phyloP scores from a whole-genome alignment of 805 yeast species.

The Candida ascalaphidarum region DNA sequence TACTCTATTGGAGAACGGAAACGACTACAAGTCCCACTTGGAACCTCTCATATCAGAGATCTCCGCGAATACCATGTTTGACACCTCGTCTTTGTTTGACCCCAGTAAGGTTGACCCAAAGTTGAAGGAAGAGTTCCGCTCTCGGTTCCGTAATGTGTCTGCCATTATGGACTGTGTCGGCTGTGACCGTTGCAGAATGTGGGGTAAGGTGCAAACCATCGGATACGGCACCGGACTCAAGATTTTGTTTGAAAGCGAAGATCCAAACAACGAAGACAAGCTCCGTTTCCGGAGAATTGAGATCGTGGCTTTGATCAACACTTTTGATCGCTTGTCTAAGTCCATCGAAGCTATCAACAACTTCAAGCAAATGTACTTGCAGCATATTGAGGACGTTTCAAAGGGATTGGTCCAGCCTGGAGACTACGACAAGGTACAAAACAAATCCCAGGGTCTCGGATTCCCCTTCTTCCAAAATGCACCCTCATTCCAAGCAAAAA shows the following conservation, averaged over 20 bases:
- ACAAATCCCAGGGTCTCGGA: constrained; percentile 19
- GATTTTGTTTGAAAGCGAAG: constrained; percentile 69
- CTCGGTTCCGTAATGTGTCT: constrained; percentile 81
- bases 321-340: constrained; percentile 86
- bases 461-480: constrained; percentile 24
- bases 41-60: constrained; percentile 31
- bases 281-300: constrained; percentile 68
- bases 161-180: constrained; percentile 98
- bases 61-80: constrained; percentile 33
- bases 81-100: constrained; percentile 38
- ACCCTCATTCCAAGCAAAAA: not conserved
- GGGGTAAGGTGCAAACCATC: constrained; percentile 97
- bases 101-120: constrained; percentile 35
- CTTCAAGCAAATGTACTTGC: constrained; percentile 51
- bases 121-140: constrained; percentile 78
- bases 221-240: constrained; percentile 97
- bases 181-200: constrained; percentile 92
- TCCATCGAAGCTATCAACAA: constrained; percentile 67
- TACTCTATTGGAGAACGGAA: constrained; percentile 13
- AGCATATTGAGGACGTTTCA: constrained; percentile 32
- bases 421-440: constrained; percentile 25
- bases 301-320: constrained; percentile 82
- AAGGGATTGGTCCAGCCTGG: constrained; percentile 32
- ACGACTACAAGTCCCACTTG: constrained; percentile 20
- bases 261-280: constrained; percentile 43